Base-by-base conservation (phyloP, 164 flowering plant genomes). In the Vitis riparia region DNA sequence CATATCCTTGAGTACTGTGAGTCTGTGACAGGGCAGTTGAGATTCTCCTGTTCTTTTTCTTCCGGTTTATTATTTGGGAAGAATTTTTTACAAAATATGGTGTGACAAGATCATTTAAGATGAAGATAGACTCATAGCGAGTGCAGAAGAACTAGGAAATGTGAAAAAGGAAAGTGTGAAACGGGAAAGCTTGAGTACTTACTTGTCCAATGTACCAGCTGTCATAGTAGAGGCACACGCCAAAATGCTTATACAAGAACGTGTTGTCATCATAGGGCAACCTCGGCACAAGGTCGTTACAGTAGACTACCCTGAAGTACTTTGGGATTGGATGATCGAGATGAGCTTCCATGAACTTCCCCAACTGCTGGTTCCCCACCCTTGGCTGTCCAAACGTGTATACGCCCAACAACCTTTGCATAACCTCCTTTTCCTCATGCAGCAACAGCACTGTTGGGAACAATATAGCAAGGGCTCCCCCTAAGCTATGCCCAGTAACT, bases 351-450 rank as follows among this genome's bases (percentile, higher is more conserved):
- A 91, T 80, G 78, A 73, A 88, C 51, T 49, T 73, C 48, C 89
- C 88, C 15, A 91, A 66, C 75, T 84, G 61, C 68, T 66, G 47
- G 65, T 91, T 68, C 47, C 91, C 94, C 2, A 91, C 68, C 67
- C 94, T 82, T 2, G 97, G 94, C 79, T 91, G 97, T 9, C 94
- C 97, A 72, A 81, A 88, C 11, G 97, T 91, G 81, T 88, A 87
- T 2, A 90, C 84, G 0, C 85, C 85, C 68, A 78, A 68, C 69
- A 91, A 59, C 68, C 84, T 80, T 1, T 82, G 23, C 86, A 90
- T 74, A 49, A 86, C 16, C 67, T 82, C 82, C 9, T 17, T 69
- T 73, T 91, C 94, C 65, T 85, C 81, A 29, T 87, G 90, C 51
- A 88, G 67, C 59, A 82, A 71, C 8, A 91, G 78, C 62, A 90